Evolutionary conservation across 805 yeast genomes (phyloP), one percentile per base, ranked within the genome.

Genomic region (Candida stauntonica): DNA sequence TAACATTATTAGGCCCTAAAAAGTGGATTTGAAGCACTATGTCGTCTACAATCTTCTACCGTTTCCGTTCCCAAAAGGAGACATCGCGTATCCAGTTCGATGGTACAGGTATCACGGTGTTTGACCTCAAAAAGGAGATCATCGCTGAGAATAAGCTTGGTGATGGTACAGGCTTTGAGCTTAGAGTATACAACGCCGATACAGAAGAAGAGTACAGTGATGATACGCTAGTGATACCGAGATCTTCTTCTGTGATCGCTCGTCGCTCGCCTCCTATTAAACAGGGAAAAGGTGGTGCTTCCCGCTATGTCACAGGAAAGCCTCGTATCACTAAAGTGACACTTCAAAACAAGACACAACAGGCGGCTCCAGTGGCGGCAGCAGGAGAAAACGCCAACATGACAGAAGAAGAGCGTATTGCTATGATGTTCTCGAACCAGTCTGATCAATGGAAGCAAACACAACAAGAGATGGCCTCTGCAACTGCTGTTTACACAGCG

Each of bases 61-160:
- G 79, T 57, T 91, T 93, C 62, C 66, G 78, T 44, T 91, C 95
- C 13, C 96, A 89, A 59, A 81, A 79, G 54, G 79, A 75, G 29
- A 81, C 85, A 20, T 78, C 85, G 1, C 74, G 94, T 30, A 77
- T 93, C 19, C 73, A 81, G 33, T 93, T 93, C 57, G 99, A 93
- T 60, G 99, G 99, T 16, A 91, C 99, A 0, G 97, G 98, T 20
- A 78, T 93, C 29, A 86, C 95, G 2, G 95, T 89, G 1, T 93
- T 91, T 63, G 99, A 93, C 56, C 66, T 93, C 44, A 93, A 93
- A 62, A 79, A 91, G 45, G 98, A 93, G 51, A 87, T 93, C 36
- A 83, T 93, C 30, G 61, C 72, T 15, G 86, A 79, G 28, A 91
- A 89, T 61, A 84, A 79, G 51, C 68, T 93, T 13, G 87, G 89